phyloP scores from a whole-genome alignment of 129 eudicot genomes.

The Sambucus nigra region DNA sequence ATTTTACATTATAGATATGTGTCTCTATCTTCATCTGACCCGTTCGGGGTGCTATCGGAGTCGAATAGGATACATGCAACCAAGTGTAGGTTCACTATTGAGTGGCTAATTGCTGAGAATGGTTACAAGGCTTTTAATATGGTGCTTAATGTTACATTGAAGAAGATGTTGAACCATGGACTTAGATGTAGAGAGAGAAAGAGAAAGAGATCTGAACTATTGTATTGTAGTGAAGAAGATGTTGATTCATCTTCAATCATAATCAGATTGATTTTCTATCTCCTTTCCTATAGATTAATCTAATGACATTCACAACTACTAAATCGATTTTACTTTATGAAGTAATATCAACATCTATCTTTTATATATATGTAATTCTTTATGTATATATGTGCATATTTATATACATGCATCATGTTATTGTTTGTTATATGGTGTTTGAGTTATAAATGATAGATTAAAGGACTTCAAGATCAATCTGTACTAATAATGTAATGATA shows the following conservation, averaged over 20 bases:
- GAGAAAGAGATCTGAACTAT: conserved; percentile 25
- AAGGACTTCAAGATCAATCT: conserved; percentile 11
- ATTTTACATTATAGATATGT: too few species aligned
- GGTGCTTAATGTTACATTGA: too few species aligned
- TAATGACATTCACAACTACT: neutral
- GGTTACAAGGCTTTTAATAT: too few species aligned
- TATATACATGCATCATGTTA: too few species aligned
- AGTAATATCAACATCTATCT: conserved; percentile 1
- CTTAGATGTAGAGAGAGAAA: neutral
- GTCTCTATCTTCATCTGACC: too few species aligned
- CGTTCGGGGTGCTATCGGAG: too few species aligned
- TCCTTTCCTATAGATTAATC: neutral
- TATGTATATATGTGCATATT: neutral
- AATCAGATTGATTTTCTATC: neutral
- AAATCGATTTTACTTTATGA: conserved; percentile 4
- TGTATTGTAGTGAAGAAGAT: neutral
- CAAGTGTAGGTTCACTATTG: too few species aligned
- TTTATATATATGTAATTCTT: too few species aligned
- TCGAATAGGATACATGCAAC: too few species aligned
- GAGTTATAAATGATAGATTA: neutral
- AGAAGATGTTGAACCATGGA: too few species aligned
- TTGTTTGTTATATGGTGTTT: neutral
- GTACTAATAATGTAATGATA: neutral
- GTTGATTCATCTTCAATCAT: conserved; percentile 4
- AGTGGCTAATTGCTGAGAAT: too few species aligned